Evolutionary conservation across 2,329 filamentous ascomycete genomes (phyloP), one percentile per base, ranked within the genome.

Genomic region (Pseudogymnoascus sp.): DNA sequence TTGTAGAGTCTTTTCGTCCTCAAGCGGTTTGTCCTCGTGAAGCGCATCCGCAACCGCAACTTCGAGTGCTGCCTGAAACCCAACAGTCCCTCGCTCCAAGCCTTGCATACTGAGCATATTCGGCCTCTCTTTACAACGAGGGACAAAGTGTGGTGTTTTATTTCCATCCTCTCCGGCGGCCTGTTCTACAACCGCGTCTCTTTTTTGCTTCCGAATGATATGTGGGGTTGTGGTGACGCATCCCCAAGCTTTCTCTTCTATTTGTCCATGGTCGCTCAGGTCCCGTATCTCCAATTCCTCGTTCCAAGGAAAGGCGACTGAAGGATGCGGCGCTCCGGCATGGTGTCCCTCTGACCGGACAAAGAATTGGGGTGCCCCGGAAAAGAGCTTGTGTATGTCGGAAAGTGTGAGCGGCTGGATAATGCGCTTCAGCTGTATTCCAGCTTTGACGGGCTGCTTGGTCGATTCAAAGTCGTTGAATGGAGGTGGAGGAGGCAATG

Each of bases 61-160:
- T 71, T 90, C 86, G 37, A 90, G 77, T 6, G 87, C 88, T 21
- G 87, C 85, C 68, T 84, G 81, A 71, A 85, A 89, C 62, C 88
- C 88, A 71, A 89, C 79, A 16, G 86, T 88, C 45, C 88, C 88
- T 72, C 86, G 86, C 71, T 91, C 88, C 34, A 88, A 75, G 2
- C 87, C 88, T 67, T 88, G 85, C 78, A 87, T 86, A 77, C 85
- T 88, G 65, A 90, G 79, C 87, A 90, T 90, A 72, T 83, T 88
- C 42, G 88, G 88, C 29, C 71, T 67, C 64, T 74, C 73, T 57
- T 70, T 69, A 63, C 71, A 74, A 42, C 70, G 63, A 23, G 72
- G 71, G 4, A 68, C 51, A 31, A 72, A 73, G 63, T 70, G 66
- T 18, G 70, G 67, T 60, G 64, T 66, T n/a, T 66, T 62, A 47